A percentile compares a stretch with the other conserved stretches of the same genome.
These are phyloP conservation scores for Colletotrichum trifolii DNA, from an alignment of 2,329 filamentous ascomycete species.

Conservation along the genomic window DNA sequence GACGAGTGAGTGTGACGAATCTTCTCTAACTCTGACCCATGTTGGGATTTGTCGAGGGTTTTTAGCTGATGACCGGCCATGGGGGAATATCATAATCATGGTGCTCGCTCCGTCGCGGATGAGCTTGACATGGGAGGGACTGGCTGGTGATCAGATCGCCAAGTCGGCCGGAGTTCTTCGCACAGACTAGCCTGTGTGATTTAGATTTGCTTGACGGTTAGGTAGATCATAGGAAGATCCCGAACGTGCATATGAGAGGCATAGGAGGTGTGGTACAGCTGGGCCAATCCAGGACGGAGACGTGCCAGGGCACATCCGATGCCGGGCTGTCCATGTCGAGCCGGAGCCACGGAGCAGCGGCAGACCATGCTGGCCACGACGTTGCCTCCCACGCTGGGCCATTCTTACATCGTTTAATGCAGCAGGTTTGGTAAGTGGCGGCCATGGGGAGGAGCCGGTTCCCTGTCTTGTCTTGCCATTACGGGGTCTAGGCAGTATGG, in stretches of 20 bases:
- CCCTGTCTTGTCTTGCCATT: slow-evolving; percentile 4
- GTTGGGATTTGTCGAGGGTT: slow-evolving; percentile 29
- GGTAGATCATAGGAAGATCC: slow-evolving; percentile 35
- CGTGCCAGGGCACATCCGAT: slow-evolving; percentile 31
- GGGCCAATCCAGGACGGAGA: slow-evolving; percentile 12
- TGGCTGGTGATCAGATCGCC: slow-evolving; percentile 38
- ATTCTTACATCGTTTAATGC: background rate
- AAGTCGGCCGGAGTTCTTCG: slow-evolving; percentile 38
- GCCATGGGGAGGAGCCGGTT: slow-evolving; percentile 4
- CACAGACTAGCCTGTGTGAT: slow-evolving; percentile 38
- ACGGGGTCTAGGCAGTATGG: background rate
- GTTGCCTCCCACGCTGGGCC: slow-evolving; percentile 10
- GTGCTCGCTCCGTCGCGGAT: slow-evolving; percentile 33
- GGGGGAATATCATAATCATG: slow-evolving; percentile 9
- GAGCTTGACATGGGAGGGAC: slow-evolving; percentile 34
- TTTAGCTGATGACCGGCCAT: slow-evolving; percentile 33
- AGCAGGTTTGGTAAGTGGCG: background rate
- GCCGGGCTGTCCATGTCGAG: slow-evolving; percentile 32
- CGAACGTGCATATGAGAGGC: slow-evolving; percentile 33
- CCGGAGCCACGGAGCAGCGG: slow-evolving; percentile 34
- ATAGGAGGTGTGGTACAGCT: slow-evolving; percentile 15
- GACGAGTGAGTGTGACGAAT: slow-evolving; percentile 36
- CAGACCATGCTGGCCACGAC: slow-evolving; percentile 28
- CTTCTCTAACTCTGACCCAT: slow-evolving; percentile 1
- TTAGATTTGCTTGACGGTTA: slow-evolving; percentile 36